Evolutionary conservation across 2,329 filamentous ascomycete genomes (phyloP).

Genomic region (Clonostachys sp.): DNA sequence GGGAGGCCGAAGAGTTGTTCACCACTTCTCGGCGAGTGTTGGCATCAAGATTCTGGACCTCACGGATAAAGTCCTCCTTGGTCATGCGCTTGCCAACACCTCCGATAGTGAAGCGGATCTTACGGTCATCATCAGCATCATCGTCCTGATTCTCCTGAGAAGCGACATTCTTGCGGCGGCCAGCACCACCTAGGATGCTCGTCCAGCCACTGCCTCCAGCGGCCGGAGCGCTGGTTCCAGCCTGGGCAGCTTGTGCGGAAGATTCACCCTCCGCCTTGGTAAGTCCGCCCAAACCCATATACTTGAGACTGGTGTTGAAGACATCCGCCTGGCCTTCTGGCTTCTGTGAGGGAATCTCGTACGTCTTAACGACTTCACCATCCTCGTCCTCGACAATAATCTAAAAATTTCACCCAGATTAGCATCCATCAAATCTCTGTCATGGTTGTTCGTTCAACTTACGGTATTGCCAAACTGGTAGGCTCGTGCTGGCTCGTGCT

Average conservation of each 20-base stretch:
- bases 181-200: slow-evolving; percentile 37
- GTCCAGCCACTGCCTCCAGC: slow-evolving; percentile 41
- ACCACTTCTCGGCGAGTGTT: slow-evolving; percentile 54
- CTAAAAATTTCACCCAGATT: slow-evolving; percentile 21
- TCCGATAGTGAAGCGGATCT: slow-evolving; percentile 72
- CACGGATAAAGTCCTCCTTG: slow-evolving; percentile 73
- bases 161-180: slow-evolving; percentile 30
- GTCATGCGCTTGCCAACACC: slow-evolving; percentile 71
- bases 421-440: neutral
- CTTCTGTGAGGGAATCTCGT: slow-evolving; percentile 62
- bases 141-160: neutral
- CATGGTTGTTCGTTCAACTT: slow-evolving; percentile 18
- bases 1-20: slow-evolving; percentile 42
- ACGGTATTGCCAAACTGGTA: slow-evolving; percentile 82
- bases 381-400: slow-evolving; percentile 87
- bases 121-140: slow-evolving; percentile 61
- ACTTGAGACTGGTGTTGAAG: slow-evolving; percentile 43
- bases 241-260: slow-evolving; percentile 17
- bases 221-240: slow-evolving; percentile 3
- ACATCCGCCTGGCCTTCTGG: slow-evolving; percentile 28
- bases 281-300: slow-evolving; percentile 46
- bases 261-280: slow-evolving; percentile 22
- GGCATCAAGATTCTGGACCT: slow-evolving; percentile 68
- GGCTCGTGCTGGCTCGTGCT: slow-evolving; percentile 68
- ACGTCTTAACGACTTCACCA: slow-evolving; percentile 81